These are phyloP conservation scores for Aureobasidium pullulans DNA, from an alignment of 2,329 filamentous ascomycete species.

Conservation along the genomic window DNA sequence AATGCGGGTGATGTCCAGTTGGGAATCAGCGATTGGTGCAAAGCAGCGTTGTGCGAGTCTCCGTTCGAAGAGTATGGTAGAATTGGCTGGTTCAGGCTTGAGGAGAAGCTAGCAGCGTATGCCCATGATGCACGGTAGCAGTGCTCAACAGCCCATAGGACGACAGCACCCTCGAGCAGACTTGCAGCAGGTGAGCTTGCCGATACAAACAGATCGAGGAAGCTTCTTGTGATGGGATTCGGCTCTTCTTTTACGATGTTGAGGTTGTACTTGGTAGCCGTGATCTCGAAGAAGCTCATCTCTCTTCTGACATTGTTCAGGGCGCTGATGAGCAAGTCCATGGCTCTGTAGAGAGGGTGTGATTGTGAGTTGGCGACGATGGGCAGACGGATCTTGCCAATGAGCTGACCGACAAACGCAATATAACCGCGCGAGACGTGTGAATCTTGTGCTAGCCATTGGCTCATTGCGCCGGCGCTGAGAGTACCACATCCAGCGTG, in stretches of 20 bases:
- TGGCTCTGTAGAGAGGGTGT: slow-evolving; percentile 48
- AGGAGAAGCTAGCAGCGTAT: slow-evolving; percentile 38
- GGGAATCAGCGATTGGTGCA: slow-evolving; percentile 44
- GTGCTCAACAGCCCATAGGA: slow-evolving; percentile 73
- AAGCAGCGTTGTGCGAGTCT: slow-evolving; percentile 40
- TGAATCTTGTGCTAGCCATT: slow-evolving; percentile 66
- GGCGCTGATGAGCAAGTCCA: slow-evolving; percentile 57
- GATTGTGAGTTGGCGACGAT: slow-evolving; percentile 34
- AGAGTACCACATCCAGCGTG: slow-evolving; percentile 57
- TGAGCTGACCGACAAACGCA: slow-evolving; percentile 56
- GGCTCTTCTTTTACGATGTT: slow-evolving; percentile 39
- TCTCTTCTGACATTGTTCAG: slow-evolving; percentile 61
- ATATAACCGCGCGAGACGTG: slow-evolving; percentile 66
- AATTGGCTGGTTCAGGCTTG: slow-evolving; percentile 22
- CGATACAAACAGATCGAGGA: slow-evolving; percentile 54
- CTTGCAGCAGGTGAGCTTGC: slow-evolving; percentile 43
- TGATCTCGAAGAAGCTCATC: slow-evolving; percentile 59
- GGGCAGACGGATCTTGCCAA: slow-evolving; percentile 54
- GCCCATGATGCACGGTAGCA: slow-evolving; percentile 43
- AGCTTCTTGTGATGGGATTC: slow-evolving; percentile 44
- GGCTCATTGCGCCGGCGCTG: slow-evolving; percentile 47
- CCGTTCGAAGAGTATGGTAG: slow-evolving; percentile 23
- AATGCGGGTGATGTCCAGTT: slow-evolving; percentile 46
- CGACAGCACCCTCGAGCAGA: slow-evolving; percentile 60
- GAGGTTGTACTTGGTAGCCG: slow-evolving; percentile 54